Conservation (phyloP, 139 green algal species). For the Chlamydomonas eustigma region DNA sequence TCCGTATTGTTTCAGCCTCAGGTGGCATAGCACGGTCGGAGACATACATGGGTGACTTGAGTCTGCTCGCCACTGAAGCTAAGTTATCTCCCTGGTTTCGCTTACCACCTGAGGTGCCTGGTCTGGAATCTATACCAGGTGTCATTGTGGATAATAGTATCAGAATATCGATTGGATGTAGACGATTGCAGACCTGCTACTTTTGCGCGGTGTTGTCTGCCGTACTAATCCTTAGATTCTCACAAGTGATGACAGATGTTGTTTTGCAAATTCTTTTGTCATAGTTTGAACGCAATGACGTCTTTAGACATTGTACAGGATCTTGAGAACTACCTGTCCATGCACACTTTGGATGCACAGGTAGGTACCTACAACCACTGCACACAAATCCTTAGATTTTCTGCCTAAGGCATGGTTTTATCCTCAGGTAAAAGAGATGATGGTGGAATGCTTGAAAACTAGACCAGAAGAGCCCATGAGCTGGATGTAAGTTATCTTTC, state of each 20-base stretch:
- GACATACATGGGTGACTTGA: conserved; percentile 29
- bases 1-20: conserved; percentile 29
- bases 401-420: no score
- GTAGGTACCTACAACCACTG: no score
- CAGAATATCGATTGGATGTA: no score
- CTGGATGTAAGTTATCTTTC: neutral
- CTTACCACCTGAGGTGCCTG: neutral
- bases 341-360: neutral
- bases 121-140: neutral
- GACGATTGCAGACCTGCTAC: no score
- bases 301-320: neutral
- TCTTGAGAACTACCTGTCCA: neutral
- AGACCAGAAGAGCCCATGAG: conserved; percentile 7
- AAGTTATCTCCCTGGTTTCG: conserved; percentile 6
- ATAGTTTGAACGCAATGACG: neutral
- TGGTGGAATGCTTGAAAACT: conserved; percentile 13
- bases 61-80: conserved; percentile 3
- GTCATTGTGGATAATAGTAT: no score
- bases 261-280: no score
- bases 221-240: no score
- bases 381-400: no score
- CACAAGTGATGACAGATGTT: no score
- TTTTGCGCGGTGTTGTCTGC: no score
- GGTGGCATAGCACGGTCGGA: conserved; percentile 24
- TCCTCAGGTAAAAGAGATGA: conserved; percentile 15